phyloP scores from a whole-genome alignment of 768 basidiomycete species.

The Hemileccinum rubropunctum region DNA sequence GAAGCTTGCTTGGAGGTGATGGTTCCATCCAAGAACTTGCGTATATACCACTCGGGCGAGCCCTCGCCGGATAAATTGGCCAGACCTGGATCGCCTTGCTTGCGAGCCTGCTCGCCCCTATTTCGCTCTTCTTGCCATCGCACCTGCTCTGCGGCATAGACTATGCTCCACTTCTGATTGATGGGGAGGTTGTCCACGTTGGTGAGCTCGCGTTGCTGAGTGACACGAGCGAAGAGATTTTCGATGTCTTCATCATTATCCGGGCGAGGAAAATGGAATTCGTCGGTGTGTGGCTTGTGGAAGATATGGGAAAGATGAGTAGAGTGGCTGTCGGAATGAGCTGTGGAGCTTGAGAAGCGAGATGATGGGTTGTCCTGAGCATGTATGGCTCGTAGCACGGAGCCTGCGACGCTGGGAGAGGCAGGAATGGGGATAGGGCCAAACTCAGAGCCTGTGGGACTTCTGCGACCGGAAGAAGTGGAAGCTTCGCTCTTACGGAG shows the following conservation, averaged over 20 bases:
- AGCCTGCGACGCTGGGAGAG: constrained; percentile 25
- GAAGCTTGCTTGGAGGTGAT: constrained; percentile 79
- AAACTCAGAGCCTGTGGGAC: constrained; percentile 54
- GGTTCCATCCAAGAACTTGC: constrained; percentile 83
- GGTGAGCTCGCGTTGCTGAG: constrained; percentile 62
- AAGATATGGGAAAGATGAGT: constrained; percentile 48
- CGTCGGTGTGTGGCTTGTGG: constrained; percentile 49
- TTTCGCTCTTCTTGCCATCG: constrained; percentile 73
- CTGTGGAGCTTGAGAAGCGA: constrained; percentile 47
- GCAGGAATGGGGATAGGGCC: constrained; percentile 40
- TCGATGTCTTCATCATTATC: constrained; percentile 76
- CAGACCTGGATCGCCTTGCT: constrained; percentile 58
- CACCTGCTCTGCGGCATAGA: constrained; percentile 77
- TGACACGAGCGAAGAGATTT: constrained; percentile 73
- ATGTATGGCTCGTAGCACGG: constrained; percentile 52
- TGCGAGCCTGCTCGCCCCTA: constrained; percentile 59
- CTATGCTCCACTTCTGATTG: constrained; percentile 91
- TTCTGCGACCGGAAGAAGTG: constrained; percentile 46
- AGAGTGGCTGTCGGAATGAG: constrained; percentile 47
- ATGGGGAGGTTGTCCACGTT: constrained; percentile 59
- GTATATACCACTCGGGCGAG: constrained; percentile 91
- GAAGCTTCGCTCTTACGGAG: constrained; percentile 54
- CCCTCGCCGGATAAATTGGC: constrained; percentile 54
- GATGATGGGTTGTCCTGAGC: constrained; percentile 58
- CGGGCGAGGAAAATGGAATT: constrained; percentile 78